A percentile compares a stretch with the other conserved stretches of the same genome.
Conservation (phyloP, 2,329 filamentous ascomycete species). For the Alternaria infectoria region DNA sequence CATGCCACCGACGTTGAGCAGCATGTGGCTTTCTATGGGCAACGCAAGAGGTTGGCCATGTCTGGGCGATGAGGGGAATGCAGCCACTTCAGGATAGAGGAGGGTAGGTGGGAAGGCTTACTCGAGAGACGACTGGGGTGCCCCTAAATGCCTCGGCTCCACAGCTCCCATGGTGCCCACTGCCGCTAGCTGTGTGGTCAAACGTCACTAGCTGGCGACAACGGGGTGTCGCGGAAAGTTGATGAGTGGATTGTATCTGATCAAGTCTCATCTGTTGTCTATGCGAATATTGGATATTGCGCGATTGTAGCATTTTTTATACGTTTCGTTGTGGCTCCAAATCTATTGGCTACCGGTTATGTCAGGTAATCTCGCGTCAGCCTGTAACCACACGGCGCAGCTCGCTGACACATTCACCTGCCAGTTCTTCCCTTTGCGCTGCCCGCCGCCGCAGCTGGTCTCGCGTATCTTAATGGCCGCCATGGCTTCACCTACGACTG, state of each 20-base stretch:
- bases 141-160: conserved; percentile 15
- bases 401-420: background rate
- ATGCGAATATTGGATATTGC: background rate
- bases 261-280: background rate
- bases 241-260: background rate
- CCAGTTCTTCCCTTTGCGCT: conserved; percentile 38
- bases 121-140: background rate
- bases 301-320: background rate
- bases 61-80: conserved; percentile 11
- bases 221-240: background rate
- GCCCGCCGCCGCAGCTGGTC: conserved; percentile 49
- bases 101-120: background rate
- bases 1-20: background rate
- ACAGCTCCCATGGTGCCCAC: conserved; percentile 2
- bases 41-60: background rate
- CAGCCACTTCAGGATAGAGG: background rate
- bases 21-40: background rate
- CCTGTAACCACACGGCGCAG: background rate
- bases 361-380: conserved; percentile 6
- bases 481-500: conserved; percentile 69
- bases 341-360: background rate
- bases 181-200: conserved; percentile 1
- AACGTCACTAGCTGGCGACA: conserved; percentile 5
- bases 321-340: background rate
- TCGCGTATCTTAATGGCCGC: conserved; percentile 72